These are phyloP conservation scores for Phlebopus sp. DNA, from an alignment of 1,284 basidiomycete species.

Conservation along the genomic window DNA sequence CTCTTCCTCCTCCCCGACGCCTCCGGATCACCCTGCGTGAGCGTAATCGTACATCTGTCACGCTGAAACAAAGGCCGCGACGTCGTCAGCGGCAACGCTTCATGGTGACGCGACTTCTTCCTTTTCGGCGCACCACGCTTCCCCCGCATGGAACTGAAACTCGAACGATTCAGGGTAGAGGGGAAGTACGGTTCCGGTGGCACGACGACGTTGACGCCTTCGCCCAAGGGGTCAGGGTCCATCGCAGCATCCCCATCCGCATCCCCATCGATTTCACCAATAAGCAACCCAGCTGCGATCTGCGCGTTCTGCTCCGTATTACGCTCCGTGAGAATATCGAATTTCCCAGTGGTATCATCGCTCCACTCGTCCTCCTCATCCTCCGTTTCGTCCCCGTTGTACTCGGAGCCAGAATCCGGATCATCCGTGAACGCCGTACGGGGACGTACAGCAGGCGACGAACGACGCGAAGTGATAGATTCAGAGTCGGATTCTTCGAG, in stretches of 20 bases:
- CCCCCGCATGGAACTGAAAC: constrained; percentile 30
- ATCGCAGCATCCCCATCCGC: constrained; percentile 45
- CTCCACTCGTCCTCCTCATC: constrained; percentile 51
- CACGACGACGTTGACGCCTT: constrained; percentile 88
- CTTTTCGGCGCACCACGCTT: constrained; percentile 54
- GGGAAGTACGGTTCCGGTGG: constrained; percentile 80
- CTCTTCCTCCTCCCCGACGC: constrained; percentile 57
- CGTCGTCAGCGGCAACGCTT: constrained; percentile 61
- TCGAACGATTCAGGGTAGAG: constrained; percentile 55
- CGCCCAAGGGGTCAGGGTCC: constrained; percentile 75
- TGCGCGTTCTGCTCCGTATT: constrained; percentile 77
- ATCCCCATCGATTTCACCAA: constrained; percentile 36
- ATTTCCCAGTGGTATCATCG: constrained; percentile 50
- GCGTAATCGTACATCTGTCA: constrained; percentile 88
- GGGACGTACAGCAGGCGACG: constrained; percentile 39
- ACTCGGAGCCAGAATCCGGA: constrained; percentile 55
- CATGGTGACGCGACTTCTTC: constrained; percentile 58
- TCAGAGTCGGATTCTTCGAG: constrained; percentile 69
- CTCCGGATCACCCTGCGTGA: constrained; percentile 82
- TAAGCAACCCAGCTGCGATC: constrained; percentile 35
- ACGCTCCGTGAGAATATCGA: constrained; percentile 75
- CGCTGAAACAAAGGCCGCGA: constrained; percentile 84
- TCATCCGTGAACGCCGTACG: constrained; percentile 54
- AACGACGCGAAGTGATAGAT: constrained; percentile 32
- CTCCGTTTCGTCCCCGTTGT: constrained; percentile 42